A percentile compares a stretch with the other conserved stretches of the same genome.
Evolutionary conservation across 129 eudicot species (phyloP).

Genomic region (Sambucus nigra): DNA sequence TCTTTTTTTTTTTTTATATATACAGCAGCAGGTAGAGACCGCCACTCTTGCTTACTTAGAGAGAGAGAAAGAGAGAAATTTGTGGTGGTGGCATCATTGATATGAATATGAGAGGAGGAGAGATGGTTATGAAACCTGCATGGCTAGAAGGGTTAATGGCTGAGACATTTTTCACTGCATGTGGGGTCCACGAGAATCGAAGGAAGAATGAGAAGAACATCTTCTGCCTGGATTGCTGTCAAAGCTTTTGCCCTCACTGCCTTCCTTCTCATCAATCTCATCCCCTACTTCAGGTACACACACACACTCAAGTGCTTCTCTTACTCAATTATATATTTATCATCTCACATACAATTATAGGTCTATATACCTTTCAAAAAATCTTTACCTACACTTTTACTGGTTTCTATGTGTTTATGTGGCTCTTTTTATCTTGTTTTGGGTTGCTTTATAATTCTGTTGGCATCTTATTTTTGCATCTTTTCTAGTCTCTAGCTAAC

Average conservation of each 20-base stretch:
- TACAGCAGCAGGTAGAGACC: background rate
- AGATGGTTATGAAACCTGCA: constrained; percentile 52
- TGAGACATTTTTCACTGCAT: constrained; percentile 67
- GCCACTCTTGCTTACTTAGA: background rate
- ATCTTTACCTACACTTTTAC: background rate
- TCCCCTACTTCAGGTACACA: constrained; percentile 65
- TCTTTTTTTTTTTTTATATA: background rate
- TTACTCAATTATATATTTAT: too few species aligned
- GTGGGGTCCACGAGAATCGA: constrained; percentile 53
- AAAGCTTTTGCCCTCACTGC: constrained; percentile 88
- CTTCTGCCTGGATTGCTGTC: constrained; percentile 74
- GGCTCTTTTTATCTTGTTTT: background rate
- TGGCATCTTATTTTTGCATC: background rate
- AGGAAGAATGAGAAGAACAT: constrained; percentile 85
- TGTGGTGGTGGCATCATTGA: background rate
- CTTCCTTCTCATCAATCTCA: constrained; percentile 74
- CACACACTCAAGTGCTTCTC: background rate
- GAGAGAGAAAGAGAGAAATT: constrained; percentile 8
- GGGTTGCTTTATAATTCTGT: background rate
- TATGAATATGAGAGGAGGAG: background rate
- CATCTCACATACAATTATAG: background rate
- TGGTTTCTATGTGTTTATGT: background rate
- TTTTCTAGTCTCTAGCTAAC: background rate
- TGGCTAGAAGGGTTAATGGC: constrained; percentile 68
- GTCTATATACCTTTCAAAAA: background rate